phyloP scores from a whole-genome alignment of 176 grass and related monocot species.

The Oryza glaberrima region DNA sequence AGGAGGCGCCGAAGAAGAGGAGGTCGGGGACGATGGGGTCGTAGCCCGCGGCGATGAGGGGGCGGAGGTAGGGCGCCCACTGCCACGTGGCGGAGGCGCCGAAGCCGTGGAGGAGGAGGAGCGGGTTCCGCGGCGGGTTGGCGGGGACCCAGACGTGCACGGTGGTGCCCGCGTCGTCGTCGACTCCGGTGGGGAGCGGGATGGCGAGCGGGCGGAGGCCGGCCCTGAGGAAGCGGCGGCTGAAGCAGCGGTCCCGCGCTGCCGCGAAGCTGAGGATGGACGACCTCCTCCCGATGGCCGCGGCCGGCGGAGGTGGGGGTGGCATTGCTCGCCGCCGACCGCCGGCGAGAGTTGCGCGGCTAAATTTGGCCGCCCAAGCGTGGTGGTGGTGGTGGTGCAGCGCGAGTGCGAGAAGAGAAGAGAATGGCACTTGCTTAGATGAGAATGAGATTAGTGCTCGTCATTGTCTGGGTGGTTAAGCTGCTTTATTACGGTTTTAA shows the following conservation, averaged over 20 bases:
- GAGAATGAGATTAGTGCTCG: background rate
- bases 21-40: slow-evolving; percentile 96
- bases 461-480: background rate
- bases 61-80: slow-evolving; percentile 75
- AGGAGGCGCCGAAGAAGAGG: slow-evolving; percentile 86
- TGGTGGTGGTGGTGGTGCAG: background rate
- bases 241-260: slow-evolving; percentile 70
- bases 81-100: slow-evolving; percentile 93
- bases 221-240: slow-evolving; percentile 59
- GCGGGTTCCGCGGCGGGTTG: slow-evolving; percentile 50
- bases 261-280: slow-evolving; percentile 76
- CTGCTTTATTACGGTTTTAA: background rate
- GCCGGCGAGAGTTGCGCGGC: background rate
- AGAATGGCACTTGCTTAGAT: background rate
- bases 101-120: slow-evolving; percentile 91
- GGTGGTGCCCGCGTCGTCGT: slow-evolving; percentile 42
- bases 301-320: slow-evolving; percentile 38
- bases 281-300: slow-evolving; percentile 30
- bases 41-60: slow-evolving; percentile 73
- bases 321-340: slow-evolving; percentile 43
- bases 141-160: slow-evolving; percentile 83
- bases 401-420: background rate
- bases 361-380: slow-evolving; percentile 45
- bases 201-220: slow-evolving; percentile 64
- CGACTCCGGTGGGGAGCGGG: slow-evolving; percentile 28